These are phyloP conservation scores for Psilocybe tampanensis DNA, from an alignment of 768 basidiomycete species.

Conservation along the genomic window DNA sequence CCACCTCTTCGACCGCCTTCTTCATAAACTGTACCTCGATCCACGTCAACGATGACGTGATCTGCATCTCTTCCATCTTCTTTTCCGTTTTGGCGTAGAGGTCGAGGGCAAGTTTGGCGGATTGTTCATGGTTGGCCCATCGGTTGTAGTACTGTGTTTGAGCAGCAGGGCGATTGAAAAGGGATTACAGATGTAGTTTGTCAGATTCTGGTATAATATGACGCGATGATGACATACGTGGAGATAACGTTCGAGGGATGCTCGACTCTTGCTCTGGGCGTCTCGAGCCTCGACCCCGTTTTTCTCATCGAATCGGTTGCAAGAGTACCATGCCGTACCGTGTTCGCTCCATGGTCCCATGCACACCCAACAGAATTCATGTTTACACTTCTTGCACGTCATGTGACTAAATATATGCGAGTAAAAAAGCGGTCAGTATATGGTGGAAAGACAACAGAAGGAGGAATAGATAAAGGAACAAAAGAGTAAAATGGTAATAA, in stretches of 20 bases:
- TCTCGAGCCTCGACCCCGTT: constrained; percentile 86
- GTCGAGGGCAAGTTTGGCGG: constrained; percentile 93
- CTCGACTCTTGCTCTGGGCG: constrained; percentile 86
- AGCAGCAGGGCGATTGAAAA: background rate
- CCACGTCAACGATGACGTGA: constrained; percentile 90
- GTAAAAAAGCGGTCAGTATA: too few relatives aligned
- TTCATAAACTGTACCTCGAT: constrained; percentile 99
- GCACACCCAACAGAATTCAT: constrained; percentile 99
- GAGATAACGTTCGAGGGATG: constrained; percentile 92
- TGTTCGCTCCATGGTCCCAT: constrained; percentile 99
- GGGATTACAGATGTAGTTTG: constrained; percentile 5
- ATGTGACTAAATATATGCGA: constrained; percentile 78
- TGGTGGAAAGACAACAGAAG: too few relatives aligned
- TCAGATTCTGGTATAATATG: too few relatives aligned
- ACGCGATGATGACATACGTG: constrained; percentile 61
- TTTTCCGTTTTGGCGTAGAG: constrained; percentile 96
- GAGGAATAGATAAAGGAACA: background rate
- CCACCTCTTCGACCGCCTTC: constrained; percentile 93
- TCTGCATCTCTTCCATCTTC: constrained; percentile 99
- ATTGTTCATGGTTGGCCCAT: constrained; percentile 99
- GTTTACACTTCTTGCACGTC: constrained; percentile 99
- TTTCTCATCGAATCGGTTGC: constrained; percentile 97
- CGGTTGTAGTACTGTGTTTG: constrained; percentile 86
- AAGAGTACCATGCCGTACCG: constrained; percentile 97
- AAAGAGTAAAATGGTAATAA: constrained; percentile 5